A percentile compares a stretch with the other conserved stretches of the same genome.
Evolutionary conservation across 139 green algal genomes (phyloP).

Genomic region (Zygnema circumcarinatum): DNA sequence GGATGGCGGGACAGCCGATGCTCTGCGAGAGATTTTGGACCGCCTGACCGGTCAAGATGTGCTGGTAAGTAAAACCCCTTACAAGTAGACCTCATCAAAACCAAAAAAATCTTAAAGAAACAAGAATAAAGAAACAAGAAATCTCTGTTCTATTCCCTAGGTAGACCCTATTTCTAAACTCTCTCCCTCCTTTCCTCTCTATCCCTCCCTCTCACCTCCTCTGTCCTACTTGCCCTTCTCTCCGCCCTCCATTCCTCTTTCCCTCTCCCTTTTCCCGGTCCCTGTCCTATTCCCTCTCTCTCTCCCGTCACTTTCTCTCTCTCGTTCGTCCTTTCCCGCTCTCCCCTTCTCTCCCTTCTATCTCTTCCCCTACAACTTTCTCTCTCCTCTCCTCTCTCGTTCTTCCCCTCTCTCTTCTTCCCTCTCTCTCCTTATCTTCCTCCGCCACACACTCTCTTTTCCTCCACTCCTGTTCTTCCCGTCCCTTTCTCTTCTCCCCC

Average conservation of each 20-base stretch:
- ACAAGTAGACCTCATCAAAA: too few species aligned
- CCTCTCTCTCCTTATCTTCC: background rate
- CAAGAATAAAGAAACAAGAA: too few species aligned
- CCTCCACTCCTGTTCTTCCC: background rate
- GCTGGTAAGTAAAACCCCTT: conserved; percentile 6
- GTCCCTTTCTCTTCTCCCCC: background rate
- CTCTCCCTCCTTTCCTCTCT: background rate
- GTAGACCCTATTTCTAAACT: background rate
- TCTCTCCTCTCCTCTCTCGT: background rate
- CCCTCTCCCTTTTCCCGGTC: background rate
- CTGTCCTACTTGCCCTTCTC: background rate
- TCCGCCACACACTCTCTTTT: background rate
- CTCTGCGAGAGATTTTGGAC: conserved; percentile 20
- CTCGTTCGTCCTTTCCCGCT: background rate
- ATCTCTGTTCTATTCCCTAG: background rate
- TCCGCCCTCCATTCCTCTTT: background rate
- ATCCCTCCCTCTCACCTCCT: background rate
- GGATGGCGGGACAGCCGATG: conserved; percentile 39
- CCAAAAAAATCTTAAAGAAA: too few species aligned
- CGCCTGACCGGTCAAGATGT: conserved; percentile 24
- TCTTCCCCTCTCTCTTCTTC: background rate
- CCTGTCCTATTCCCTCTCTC: background rate
- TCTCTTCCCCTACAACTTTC: background rate
- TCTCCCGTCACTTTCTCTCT: background rate
- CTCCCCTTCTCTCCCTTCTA: background rate